Evolutionary conservation across 202 grass and related monocot species (phyloP).

Genomic region (Panicum hallii): DNA sequence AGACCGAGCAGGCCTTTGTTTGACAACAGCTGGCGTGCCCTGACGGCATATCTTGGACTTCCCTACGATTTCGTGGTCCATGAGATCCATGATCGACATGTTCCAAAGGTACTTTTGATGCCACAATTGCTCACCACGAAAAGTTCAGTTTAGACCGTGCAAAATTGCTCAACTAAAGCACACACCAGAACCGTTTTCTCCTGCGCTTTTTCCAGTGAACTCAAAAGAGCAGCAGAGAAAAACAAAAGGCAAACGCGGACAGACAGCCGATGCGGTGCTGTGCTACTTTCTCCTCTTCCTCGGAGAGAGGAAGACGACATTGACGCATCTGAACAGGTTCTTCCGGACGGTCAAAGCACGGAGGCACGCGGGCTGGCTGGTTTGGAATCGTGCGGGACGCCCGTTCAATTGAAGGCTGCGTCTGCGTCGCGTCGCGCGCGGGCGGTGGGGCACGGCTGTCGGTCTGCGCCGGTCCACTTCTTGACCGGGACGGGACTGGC

Average conservation of each 20-base stretch:
- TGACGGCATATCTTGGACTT: conserved; percentile 8
- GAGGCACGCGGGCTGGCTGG: background rate
- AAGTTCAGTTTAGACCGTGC: background rate
- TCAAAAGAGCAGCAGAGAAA: background rate
- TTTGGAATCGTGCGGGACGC: background rate
- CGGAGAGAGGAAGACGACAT: background rate
- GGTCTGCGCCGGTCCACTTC: background rate
- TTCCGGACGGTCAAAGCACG: conserved; percentile 11
- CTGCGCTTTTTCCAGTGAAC: background rate
- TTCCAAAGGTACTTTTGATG: background rate
- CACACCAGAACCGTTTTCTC: background rate
- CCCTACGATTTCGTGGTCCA: background rate
- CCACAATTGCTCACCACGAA: background rate
- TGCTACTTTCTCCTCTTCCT: background rate
- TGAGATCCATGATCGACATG: background rate
- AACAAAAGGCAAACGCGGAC: background rate
- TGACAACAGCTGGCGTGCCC: background rate
- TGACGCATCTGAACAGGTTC: background rate
- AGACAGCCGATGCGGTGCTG: too few species aligned
- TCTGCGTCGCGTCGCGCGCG: background rate
- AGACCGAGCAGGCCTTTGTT: background rate
- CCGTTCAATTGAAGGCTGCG: background rate
- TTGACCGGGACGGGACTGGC: conserved; percentile 20
- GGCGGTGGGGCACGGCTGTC: background rate
- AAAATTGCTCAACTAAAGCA: background rate